Conservation (phyloP, 2,329 filamentous ascomycete genomes). For the Pseudocercospora fijiensis region DNA sequence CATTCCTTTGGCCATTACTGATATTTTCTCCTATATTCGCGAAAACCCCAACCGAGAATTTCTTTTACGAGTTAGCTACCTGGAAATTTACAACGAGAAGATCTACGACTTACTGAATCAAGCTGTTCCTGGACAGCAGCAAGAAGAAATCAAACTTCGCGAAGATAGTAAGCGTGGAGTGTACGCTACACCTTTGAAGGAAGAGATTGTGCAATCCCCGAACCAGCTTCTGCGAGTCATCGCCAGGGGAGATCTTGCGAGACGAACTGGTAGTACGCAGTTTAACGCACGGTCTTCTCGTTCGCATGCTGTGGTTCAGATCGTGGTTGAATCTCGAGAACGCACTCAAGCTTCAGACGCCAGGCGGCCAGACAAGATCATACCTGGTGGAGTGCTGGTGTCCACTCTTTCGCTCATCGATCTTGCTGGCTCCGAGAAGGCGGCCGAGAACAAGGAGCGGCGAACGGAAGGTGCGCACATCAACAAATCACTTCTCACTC, state of each 20-base stretch:
- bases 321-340: conserved; percentile 94
- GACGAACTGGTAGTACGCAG: conserved; percentile 89
- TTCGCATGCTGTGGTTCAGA: conserved; percentile 97
- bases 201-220: conserved; percentile 97
- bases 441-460: conserved; percentile 91
- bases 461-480: conserved; percentile 95
- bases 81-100: conserved; percentile 98
- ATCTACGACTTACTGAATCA: conserved; percentile 91
- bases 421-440: conserved; percentile 92
- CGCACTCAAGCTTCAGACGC: conserved; percentile 62
- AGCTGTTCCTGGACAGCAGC: conserved; percentile 58
- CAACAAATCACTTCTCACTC: conserved; percentile 93
- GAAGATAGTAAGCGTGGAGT: conserved; percentile 96
- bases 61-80: conserved; percentile 88
- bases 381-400: conserved; percentile 87
- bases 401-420: conserved; percentile 95
- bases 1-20: conserved; percentile 93
- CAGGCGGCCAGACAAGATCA: conserved; percentile 59
- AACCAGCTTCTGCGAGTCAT: conserved; percentile 94
- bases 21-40: conserved; percentile 98
- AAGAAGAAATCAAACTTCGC: conserved; percentile 94
- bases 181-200: conserved; percentile 92
- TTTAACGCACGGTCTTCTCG: conserved; percentile 96
- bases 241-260: conserved; percentile 85
- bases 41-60: conserved; percentile 96